phyloP scores from a whole-genome alignment of 805 yeast species.

The Ogataea pilisensis region DNA sequence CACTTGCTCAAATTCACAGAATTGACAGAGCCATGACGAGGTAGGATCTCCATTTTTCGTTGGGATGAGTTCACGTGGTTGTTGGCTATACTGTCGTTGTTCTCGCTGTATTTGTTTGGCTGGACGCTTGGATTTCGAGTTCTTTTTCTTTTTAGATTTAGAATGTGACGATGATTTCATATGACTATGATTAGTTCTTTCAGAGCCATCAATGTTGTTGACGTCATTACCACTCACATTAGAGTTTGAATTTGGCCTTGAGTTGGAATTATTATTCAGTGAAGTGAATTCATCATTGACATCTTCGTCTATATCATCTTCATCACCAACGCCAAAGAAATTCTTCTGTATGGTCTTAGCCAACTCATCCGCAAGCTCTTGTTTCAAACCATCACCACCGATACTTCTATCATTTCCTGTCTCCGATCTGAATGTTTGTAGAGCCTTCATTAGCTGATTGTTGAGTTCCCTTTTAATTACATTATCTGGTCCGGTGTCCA shows the following conservation, averaged over 20 bases:
- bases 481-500: conserved; percentile 16
- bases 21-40: conserved; percentile 35
- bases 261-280: no score
- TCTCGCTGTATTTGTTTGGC: conserved; percentile 4
- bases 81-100: no score
- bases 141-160: conserved; percentile 13
- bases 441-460: conserved; percentile 20
- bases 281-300: not conserved
- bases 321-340: not conserved
- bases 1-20: conserved; percentile 47
- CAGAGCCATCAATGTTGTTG: no score
- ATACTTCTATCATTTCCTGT: no score
- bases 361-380: conserved; percentile 1
- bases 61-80: no score
- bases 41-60: conserved; percentile 11
- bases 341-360: conserved; percentile 1
- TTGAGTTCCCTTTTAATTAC: conserved; percentile 16
- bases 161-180: no score
- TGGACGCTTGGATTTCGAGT: conserved; percentile 9
- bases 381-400: not conserved
- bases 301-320: not conserved
- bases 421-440: conserved; percentile 22
- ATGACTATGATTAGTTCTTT: no score
- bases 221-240: no score
- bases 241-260: no score